These are phyloP conservation scores for Phytomonas francai DNA, from an alignment of 208 protist genomes.

Conservation along the genomic window DNA sequence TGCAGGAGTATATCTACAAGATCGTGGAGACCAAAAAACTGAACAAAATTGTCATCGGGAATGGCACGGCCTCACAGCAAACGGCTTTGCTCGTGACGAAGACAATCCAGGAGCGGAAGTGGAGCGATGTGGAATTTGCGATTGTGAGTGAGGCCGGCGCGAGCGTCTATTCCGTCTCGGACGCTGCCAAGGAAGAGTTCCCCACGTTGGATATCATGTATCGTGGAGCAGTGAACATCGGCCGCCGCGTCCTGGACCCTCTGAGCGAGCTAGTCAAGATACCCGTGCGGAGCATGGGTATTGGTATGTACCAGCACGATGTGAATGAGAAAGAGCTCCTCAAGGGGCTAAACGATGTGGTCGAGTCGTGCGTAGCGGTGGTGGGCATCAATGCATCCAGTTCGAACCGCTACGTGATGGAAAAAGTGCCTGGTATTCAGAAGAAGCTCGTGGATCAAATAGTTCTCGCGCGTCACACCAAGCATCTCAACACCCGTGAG, in stretches of 20 bases:
- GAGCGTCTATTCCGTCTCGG: conserved; percentile 77
- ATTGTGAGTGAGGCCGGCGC: conserved; percentile 81
- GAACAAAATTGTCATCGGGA: conserved; percentile 83
- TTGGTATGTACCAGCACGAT: conserved; percentile 91
- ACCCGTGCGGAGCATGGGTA: conserved; percentile 77
- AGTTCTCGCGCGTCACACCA: conserved; percentile 50
- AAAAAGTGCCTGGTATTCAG: conserved; percentile 68
- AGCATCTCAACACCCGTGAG: conserved; percentile 49
- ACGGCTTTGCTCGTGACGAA: conserved; percentile 46
- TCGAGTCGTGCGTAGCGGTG: conserved; percentile 66
- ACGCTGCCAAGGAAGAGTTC: conserved; percentile 68
- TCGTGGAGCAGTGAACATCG: conserved; percentile 83
- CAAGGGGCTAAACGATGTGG: conserved; percentile 40
- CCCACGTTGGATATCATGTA: conserved; percentile 64
- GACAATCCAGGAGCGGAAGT: conserved; percentile 30
- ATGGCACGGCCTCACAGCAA: conserved; percentile 68
- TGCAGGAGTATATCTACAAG: conserved; percentile 52
- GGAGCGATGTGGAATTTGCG: conserved; percentile 61
- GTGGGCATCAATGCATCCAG: conserved; percentile 78
- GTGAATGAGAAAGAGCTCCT: conserved; percentile 58
- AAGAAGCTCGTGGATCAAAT: conserved; percentile 71
- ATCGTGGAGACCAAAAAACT: conserved; percentile 34
- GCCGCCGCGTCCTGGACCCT: conserved; percentile 83
- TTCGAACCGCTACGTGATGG: conserved; percentile 72
- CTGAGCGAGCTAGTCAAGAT: conserved; percentile 88